A percentile compares a stretch with the other conserved stretches of the same genome.
phyloP scores from a whole-genome alignment of 768 basidiomycete species.

The Leccinum disarticulatum region DNA sequence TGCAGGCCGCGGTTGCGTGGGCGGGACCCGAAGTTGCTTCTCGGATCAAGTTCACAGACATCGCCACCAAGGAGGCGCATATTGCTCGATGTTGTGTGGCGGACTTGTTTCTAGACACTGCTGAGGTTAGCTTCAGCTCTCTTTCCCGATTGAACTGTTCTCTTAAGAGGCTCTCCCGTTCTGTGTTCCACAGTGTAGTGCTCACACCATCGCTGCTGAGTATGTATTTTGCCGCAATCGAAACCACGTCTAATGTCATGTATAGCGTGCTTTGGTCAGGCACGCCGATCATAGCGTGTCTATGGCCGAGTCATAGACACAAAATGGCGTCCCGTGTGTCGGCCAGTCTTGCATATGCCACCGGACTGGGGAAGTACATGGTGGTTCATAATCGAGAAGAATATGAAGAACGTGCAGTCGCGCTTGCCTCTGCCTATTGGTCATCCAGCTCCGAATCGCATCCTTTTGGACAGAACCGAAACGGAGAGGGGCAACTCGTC shows the following conservation, averaged over 20 bases:
- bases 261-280: slow-evolving; percentile 50
- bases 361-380: slow-evolving; percentile 49
- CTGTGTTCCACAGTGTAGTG: slow-evolving; percentile 41
- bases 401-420: slow-evolving; percentile 47
- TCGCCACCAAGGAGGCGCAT: slow-evolving; percentile 46
- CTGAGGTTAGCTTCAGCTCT: slow-evolving; percentile 37
- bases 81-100: slow-evolving; percentile 46
- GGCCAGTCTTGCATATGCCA: slow-evolving; percentile 47
- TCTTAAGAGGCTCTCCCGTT: background rate
- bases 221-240: slow-evolving; percentile 22
- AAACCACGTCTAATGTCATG: slow-evolving; percentile 2
- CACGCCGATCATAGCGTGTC: slow-evolving; percentile 48
- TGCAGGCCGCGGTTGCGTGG: slow-evolving; percentile 43
- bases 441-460: slow-evolving; percentile 14
- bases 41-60: slow-evolving; percentile 49
- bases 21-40: slow-evolving; percentile 45
- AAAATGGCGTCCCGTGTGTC: slow-evolving; percentile 55
- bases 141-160: background rate
- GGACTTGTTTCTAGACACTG: slow-evolving; percentile 52
- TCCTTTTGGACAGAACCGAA: background rate
- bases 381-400: slow-evolving; percentile 42
- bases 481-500: background rate
- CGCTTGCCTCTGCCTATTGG: slow-evolving; percentile 34
- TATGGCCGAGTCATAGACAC: slow-evolving; percentile 43
- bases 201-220: slow-evolving; percentile 53